Conservation (phyloP, 1,284 basidiomycete genomes). For the Exobasidium rhododendri region DNA sequence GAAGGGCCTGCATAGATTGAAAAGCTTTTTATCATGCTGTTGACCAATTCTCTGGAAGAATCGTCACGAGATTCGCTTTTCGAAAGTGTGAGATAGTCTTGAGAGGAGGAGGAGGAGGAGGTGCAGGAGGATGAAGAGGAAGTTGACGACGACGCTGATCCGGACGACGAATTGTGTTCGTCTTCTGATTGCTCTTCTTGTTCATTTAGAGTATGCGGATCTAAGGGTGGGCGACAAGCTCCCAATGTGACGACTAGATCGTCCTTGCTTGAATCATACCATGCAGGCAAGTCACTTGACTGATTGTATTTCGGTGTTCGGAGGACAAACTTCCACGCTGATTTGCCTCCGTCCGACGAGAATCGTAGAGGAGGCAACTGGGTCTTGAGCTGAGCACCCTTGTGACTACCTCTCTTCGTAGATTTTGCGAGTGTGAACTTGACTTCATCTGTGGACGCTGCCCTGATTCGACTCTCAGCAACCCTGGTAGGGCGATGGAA, state of each 20-base stretch:
- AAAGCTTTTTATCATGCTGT: not conserved
- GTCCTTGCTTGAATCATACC: not conserved
- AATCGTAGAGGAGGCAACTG: not conserved
- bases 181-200: not conserved
- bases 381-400: too few species aligned
- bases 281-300: not conserved
- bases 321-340: not conserved
- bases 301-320: not conserved
- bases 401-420: too few species aligned
- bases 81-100: too few species aligned
- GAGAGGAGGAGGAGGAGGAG: not conserved
- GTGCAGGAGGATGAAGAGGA: not conserved
- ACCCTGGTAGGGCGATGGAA: too few species aligned
- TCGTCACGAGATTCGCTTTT: not conserved
- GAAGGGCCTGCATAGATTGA: constrained; percentile 1
- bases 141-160: not conserved
- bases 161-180: not conserved
- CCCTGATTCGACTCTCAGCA: too few species aligned
- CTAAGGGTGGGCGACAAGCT: not conserved
- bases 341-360: not conserved
- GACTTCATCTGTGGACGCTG: too few species aligned
- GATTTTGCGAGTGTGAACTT: too few species aligned
- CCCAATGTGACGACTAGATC: constrained; percentile 1
- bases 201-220: not conserved
- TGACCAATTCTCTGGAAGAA: not conserved